Conservation (phyloP, 1,284 basidiomycete species). For the Pascua sp. region DNA sequence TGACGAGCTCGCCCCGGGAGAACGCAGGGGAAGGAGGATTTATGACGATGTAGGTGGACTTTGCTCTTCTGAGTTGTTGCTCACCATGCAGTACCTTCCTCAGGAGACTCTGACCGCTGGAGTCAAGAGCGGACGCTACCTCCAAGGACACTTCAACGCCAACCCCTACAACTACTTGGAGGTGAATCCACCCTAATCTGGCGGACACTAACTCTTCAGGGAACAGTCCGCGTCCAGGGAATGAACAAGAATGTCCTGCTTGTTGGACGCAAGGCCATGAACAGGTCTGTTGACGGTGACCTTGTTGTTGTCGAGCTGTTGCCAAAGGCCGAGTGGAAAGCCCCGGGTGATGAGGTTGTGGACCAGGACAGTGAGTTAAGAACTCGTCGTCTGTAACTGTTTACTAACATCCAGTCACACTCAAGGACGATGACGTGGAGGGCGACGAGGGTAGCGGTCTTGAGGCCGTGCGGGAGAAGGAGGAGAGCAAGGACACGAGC, state of each 20-base stretch:
- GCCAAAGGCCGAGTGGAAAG: slow-evolving; percentile 85
- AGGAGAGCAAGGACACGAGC: slow-evolving; percentile 41
- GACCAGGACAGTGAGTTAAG: slow-evolving; percentile 72
- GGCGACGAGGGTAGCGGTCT: slow-evolving; percentile 76
- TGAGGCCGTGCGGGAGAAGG: slow-evolving; percentile 45
- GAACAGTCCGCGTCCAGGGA: slow-evolving; percentile 70
- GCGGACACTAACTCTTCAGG: slow-evolving; percentile 52
- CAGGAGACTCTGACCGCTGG: slow-evolving; percentile 72
- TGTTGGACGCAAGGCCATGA: slow-evolving; percentile 89
- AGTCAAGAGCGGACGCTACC: slow-evolving; percentile 75
- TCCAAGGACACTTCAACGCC: slow-evolving; percentile 93
- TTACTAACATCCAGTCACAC: slow-evolving; percentile 57
- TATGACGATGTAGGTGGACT: slow-evolving; percentile 66
- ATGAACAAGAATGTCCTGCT: slow-evolving; percentile 78
- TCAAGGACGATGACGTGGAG: slow-evolving; percentile 87
- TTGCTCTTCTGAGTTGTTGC: background rate
- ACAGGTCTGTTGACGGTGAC: slow-evolving; percentile 90
- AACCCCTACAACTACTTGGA: slow-evolving; percentile 96
- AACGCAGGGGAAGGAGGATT: slow-evolving; percentile 56
- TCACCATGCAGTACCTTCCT: slow-evolving; percentile 68
- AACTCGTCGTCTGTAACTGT: background rate
- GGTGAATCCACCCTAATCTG: slow-evolving; percentile 49
- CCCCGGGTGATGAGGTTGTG: slow-evolving; percentile 85
- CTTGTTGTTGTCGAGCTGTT: slow-evolving; percentile 88
- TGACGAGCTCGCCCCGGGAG: slow-evolving; percentile 51